Evolutionary conservation across 805 yeast species (phyloP), one percentile per base, ranked within the genome.

Genomic region (Kuraishia ogatae): DNA sequence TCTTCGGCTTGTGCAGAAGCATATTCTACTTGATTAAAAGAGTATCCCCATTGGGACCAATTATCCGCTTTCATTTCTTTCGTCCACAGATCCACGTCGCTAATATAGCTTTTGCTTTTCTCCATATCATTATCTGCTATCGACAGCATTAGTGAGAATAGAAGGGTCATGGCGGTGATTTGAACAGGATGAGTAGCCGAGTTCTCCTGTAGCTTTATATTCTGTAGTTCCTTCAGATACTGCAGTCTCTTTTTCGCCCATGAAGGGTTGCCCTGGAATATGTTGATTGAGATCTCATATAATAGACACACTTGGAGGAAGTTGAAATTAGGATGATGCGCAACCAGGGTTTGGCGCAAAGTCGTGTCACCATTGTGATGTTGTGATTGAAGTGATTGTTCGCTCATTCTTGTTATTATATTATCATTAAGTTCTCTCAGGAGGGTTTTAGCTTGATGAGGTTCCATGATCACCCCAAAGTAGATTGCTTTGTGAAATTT

Each of bases 401-500:
- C 5, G 5, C 29, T 10, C 29, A 26, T 6, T 26, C 29, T 26
- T 26, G 29, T 7, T 13, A 35, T 10, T 15, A 35, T 47, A 55
- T 57, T 62, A 21, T 29, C 53, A 1, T 57, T 47, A 5, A 64
- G 28, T 2, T 60, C 56, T 8, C 59, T 66, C 19, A 62, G 56
- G 5, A 60, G 51, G 3, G 60, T 54, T 11, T 69, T 55, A 1
- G 71, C 69, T 39, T 71, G 66, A 2, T 57, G 49, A 7, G 62
- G 57, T 29, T 68, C 71, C 3, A 60, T 63, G 1, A 59, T 54
- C 55, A 65, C 61, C 15, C 73, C 63, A 48, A 70, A 63, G 55
- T 66, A 65, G 43, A 64, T 66, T 21, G 67, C 60, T 56, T 72
- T 70, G 39, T 70, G 55, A 21, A 73, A 64, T 22, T 59, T 56